Evolutionary conservation across 2,329 filamentous ascomycete genomes (phyloP).

Genomic region (Phoma herbarum): DNA sequence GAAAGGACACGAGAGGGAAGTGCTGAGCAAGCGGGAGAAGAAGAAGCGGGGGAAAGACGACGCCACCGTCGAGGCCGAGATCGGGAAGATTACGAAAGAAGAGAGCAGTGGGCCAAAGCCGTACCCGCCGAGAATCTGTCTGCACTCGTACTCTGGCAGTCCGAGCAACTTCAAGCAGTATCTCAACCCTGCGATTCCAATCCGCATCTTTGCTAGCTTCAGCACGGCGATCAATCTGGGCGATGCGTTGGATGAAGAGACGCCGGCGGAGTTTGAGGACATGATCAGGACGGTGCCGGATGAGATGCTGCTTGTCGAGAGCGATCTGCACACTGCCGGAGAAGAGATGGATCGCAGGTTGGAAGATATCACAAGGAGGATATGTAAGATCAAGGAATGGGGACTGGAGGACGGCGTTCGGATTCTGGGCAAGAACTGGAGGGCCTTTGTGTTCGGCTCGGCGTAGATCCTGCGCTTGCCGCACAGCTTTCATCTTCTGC

Average conservation of each 20-base stretch:
- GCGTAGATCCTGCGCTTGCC: background rate
- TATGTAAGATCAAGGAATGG: constrained; percentile 85
- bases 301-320: constrained; percentile 83
- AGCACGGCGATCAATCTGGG: constrained; percentile 83
- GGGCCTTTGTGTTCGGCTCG: constrained; percentile 74
- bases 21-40: constrained; percentile 67
- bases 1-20: constrained; percentile 73
- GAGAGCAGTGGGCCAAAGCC: constrained; percentile 58
- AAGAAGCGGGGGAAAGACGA: constrained; percentile 43
- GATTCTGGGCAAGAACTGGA: constrained; percentile 77
- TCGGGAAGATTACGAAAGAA: constrained; percentile 1
- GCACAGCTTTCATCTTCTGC: too few species aligned
- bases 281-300: constrained; percentile 78
- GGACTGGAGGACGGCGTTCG: constrained; percentile 73
- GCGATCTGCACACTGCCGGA: constrained; percentile 86
- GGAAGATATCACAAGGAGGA: constrained; percentile 76
- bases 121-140: constrained; percentile 87
- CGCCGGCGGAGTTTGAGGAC: constrained; percentile 66
- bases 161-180: constrained; percentile 81
- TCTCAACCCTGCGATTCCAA: constrained; percentile 74
- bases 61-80: constrained; percentile 20
- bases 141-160: constrained; percentile 91
- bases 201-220: constrained; percentile 86
- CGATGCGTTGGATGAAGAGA: constrained; percentile 55
- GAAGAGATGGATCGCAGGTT: constrained; percentile 79